phyloP scores from a whole-genome alignment of 1,139 yeast species.

The Yamadazyma mexicana region DNA sequence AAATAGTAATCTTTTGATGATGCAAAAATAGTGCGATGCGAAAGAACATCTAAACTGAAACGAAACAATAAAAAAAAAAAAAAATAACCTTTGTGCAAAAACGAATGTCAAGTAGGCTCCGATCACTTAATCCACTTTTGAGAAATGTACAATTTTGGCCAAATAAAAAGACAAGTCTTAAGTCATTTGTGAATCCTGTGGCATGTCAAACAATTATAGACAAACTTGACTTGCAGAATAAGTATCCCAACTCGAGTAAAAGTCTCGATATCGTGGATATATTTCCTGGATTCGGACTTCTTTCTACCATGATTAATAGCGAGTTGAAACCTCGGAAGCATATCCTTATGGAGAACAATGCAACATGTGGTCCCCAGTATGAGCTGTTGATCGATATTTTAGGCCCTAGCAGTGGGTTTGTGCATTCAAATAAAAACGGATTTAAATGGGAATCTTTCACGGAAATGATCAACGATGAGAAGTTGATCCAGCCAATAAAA shows the following conservation, averaged over 20 bases:
- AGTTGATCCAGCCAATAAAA: conserved; percentile 37
- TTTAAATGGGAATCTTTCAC: conserved; percentile 65
- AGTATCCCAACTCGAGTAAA: conserved; percentile 41
- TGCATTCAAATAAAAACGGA: conserved; percentile 46
- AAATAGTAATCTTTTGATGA: not conserved
- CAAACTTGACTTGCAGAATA: conserved; percentile 35
- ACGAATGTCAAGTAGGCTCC: conserved; percentile 1
- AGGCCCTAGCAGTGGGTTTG: conserved; percentile 27
- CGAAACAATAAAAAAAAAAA: too few relatives aligned
- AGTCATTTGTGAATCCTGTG: conserved; percentile 22
- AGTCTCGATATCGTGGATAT: conserved; percentile 62
- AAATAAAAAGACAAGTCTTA: conserved; percentile 16
- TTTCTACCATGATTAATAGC: conserved; percentile 56
- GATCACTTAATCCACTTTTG: conserved; percentile 36
- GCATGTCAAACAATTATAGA: conserved; percentile 43
- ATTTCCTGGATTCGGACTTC: conserved; percentile 57
- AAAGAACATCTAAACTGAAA: not conserved
- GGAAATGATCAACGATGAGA: conserved; percentile 41
- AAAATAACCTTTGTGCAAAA: too few relatives aligned
- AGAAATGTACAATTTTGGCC: conserved; percentile 15
- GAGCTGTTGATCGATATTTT: conserved; percentile 22
- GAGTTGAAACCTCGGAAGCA: conserved; percentile 61
- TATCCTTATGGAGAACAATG: conserved; percentile 53
- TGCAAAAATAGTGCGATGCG: not conserved
- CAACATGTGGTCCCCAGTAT: conserved; percentile 36